A percentile compares a stretch with the other conserved stretches of the same genome.
Evolutionary conservation across 257 asterid species (phyloP).

Genomic region (Galeopsis tetrahit): DNA sequence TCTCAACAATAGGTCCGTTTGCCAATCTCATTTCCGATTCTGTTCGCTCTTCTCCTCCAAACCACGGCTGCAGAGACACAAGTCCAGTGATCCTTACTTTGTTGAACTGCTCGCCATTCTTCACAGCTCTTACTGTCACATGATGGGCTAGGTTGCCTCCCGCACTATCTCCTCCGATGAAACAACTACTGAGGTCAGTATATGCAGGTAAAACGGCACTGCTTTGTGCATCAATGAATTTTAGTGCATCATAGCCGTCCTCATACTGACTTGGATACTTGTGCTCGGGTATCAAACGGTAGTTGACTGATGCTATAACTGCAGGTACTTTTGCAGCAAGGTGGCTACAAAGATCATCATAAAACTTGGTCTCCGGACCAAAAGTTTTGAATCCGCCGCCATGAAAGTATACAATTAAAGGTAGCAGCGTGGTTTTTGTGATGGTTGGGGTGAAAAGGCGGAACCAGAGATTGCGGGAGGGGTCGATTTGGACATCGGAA

Average conservation of each 20-base stretch:
- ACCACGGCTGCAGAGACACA: slow-evolving; percentile 49
- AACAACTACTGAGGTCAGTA: slow-evolving; percentile 39
- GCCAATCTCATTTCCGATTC: slow-evolving; percentile 47
- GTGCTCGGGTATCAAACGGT: slow-evolving; percentile 49
- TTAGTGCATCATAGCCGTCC: slow-evolving; percentile 43
- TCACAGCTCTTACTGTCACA: slow-evolving; percentile 33
- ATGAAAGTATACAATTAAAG: slow-evolving; percentile 46
- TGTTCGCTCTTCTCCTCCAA: slow-evolving; percentile 54
- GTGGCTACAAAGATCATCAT: slow-evolving; percentile 37
- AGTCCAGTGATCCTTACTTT: slow-evolving; percentile 36
- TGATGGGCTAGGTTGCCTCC: slow-evolving; percentile 60
- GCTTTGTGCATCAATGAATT: slow-evolving; percentile 41
- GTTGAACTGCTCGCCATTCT: slow-evolving; percentile 16
- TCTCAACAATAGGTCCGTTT: slow-evolving; percentile 27
- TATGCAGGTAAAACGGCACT: slow-evolving; percentile 38
- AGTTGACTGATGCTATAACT: slow-evolving; percentile 45
- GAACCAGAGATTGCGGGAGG: slow-evolving; percentile 29
- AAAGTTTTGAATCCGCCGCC: slow-evolving; percentile 45
- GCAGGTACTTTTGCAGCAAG: slow-evolving; percentile 44
- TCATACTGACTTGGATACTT: slow-evolving; percentile 47
- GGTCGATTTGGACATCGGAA: not conserved
- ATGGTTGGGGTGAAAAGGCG: slow-evolving; percentile 22
- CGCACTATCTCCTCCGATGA: slow-evolving; percentile 55
- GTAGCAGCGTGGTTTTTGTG: slow-evolving; percentile 2
- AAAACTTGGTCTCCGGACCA: slow-evolving; percentile 33